These are phyloP conservation scores for Rhodamnia argentea DNA, from an alignment of 345 rosid genomes.

Conservation along the genomic window DNA sequence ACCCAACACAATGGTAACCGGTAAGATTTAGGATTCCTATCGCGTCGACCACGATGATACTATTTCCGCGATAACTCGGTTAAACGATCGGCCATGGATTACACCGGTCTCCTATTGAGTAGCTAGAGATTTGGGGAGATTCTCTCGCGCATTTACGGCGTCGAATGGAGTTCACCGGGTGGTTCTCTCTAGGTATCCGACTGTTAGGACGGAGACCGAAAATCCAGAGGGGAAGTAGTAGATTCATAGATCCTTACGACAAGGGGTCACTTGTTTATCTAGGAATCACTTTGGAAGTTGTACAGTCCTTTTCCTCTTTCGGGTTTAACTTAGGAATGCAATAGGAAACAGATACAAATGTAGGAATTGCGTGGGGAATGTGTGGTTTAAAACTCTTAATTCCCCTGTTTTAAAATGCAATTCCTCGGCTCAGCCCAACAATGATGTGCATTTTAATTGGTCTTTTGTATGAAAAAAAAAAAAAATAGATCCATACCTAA, in stretches of 20 bases:
- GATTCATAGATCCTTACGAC: background rate
- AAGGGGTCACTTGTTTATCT: background rate
- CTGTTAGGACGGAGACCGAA: background rate
- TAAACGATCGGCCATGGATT: background rate
- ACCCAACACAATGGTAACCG: background rate
- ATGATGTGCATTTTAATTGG: background rate
- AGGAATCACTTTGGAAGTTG: background rate
- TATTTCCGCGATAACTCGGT: background rate
- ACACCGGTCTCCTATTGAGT: background rate
- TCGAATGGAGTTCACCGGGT: background rate
- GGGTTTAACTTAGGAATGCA: background rate
- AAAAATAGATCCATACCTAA: too few species aligned
- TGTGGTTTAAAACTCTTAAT: background rate
- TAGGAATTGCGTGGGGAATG: background rate
- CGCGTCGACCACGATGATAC: background rate
- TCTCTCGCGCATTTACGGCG: background rate
- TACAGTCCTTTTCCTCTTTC: background rate
- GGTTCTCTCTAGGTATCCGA: background rate
- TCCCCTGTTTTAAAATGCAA: background rate
- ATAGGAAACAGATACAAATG: background rate
- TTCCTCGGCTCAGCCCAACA: background rate
- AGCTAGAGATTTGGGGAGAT: background rate
- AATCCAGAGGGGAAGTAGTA: background rate
- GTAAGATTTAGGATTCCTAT: background rate
- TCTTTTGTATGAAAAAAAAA: background rate